phyloP scores from a whole-genome alignment of 768 basidiomycete genomes.

The Amanita pseudoporphyria region DNA sequence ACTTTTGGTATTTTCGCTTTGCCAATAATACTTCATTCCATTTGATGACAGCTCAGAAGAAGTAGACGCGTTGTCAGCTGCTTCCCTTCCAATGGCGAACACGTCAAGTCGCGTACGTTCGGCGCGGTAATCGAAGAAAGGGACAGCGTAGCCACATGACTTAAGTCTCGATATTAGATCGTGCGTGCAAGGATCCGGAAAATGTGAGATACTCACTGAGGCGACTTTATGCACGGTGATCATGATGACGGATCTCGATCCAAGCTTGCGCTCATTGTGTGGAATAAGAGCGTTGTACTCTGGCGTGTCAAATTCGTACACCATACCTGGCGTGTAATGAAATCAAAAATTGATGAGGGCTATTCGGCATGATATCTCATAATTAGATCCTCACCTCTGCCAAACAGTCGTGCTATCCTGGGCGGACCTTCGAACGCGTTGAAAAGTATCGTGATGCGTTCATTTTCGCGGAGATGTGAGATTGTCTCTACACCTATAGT shows the following conservation, averaged over 20 bases:
- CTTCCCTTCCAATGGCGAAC: conserved; percentile 35
- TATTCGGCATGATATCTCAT: background rate
- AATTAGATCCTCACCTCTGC: conserved; percentile 35
- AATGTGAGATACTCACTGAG: conserved; percentile 22
- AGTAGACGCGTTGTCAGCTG: conserved; percentile 20
- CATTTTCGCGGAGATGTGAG: conserved; percentile 49
- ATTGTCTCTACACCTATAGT: conserved; percentile 32
- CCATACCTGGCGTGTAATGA: conserved; percentile 31
- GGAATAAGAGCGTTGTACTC: conserved; percentile 49
- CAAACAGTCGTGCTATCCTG: conserved; percentile 47
- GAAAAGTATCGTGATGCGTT: conserved; percentile 51
- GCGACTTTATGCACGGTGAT: conserved; percentile 51
- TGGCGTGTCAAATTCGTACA: conserved; percentile 52
- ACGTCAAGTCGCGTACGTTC: conserved; percentile 46
- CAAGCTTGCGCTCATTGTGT: conserved; percentile 33
- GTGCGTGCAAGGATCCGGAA: background rate
- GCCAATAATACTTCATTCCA: conserved; percentile 52
- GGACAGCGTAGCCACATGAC: conserved; percentile 63
- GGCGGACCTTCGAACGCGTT: conserved; percentile 54
- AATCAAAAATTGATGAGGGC: background rate
- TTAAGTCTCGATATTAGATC: conserved; percentile 14
- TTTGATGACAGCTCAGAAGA: conserved; percentile 16
- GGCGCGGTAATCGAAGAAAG: conserved; percentile 45
- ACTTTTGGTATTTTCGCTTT: conserved; percentile 35
- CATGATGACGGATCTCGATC: conserved; percentile 52